Percentiles rank a stretch among this genome's conserved stretches.
These are phyloP conservation scores for Periconia digitata DNA, from an alignment of 2,329 filamentous ascomycete genomes.

Conservation along the genomic window DNA sequence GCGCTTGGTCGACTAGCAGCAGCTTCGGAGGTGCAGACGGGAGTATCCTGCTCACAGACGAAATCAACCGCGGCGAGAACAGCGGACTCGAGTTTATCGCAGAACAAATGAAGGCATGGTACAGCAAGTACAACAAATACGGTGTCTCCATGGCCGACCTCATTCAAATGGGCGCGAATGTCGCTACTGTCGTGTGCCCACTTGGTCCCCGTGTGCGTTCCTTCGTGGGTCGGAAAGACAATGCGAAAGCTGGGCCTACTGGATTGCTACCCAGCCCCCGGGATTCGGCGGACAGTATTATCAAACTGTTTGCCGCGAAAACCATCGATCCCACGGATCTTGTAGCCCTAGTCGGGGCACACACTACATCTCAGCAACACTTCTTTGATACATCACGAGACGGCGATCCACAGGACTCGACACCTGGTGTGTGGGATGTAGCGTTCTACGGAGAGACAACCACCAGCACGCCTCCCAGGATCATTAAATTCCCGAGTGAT, in stretches of 20 bases:
- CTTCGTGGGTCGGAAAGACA: conserved; percentile 37
- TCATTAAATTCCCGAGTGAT: conserved; percentile 34
- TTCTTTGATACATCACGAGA: conserved; percentile 21
- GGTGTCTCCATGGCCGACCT: conserved; percentile 37
- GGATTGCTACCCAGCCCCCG: conserved; percentile 30
- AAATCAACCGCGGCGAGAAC: conserved; percentile 23
- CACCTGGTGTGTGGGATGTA: conserved; percentile 36
- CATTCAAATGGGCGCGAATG: conserved; percentile 34
- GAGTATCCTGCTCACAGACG: conserved; percentile 23
- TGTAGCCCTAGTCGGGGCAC: conserved; percentile 34
- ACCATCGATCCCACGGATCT: conserved; percentile 35
- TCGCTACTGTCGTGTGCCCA: conserved; percentile 34
- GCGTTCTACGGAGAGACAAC: conserved; percentile 36
- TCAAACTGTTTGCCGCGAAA: conserved; percentile 37
- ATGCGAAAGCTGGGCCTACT: conserved; percentile 17
- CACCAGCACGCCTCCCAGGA: conserved; percentile 21
- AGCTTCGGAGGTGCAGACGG: conserved; percentile 30
- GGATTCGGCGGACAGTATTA: conserved; percentile 27
- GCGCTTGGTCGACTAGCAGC: conserved; percentile 21
- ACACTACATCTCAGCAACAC: conserved; percentile 33
- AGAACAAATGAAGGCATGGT: conserved; percentile 4
- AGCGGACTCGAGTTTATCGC: conserved; percentile 24
- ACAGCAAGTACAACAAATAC: conserved; percentile 13
- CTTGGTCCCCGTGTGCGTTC: conserved; percentile 34
- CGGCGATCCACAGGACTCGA: conserved; percentile 32